Conservation (phyloP, 2,329 filamentous ascomycete species). For the Cryphonectria parasitica region DNA sequence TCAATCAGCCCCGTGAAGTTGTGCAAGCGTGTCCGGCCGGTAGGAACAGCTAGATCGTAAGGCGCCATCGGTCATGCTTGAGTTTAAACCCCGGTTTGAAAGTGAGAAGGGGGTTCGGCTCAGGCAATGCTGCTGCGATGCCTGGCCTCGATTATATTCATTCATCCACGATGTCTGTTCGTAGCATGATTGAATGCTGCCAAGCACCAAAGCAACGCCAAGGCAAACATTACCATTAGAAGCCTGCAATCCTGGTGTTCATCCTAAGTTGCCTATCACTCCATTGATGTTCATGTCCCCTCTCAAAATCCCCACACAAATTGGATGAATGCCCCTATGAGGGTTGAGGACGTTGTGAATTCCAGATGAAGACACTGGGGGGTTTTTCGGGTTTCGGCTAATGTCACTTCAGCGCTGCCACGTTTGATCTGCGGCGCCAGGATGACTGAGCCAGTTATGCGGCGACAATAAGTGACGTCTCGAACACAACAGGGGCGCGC, state of each 20-base stretch:
- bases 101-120: not conserved
- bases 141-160: not conserved
- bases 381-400: conserved; percentile 2
- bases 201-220: not conserved
- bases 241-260: not conserved
- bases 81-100: not conserved
- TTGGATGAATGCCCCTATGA: conserved; percentile 14
- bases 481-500: not conserved
- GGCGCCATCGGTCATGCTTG: not conserved
- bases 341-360: not conserved
- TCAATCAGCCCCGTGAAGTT: not conserved
- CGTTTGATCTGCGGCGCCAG: conserved; percentile 28
- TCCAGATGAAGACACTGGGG: not conserved
- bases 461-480: not conserved
- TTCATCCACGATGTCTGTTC: not conserved
- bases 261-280: not conserved
- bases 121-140: not conserved
- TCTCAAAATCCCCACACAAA: not conserved
- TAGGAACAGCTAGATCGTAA: not conserved
- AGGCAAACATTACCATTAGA: not conserved
- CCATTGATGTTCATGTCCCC: not conserved
- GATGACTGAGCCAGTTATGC: conserved; percentile 6
- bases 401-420: conserved; percentile 2
- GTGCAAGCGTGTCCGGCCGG: not conserved
- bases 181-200: not conserved